Percentiles rank a stretch among this genome's conserved stretches.
Conservation (phyloP, 768 basidiomycete genomes). For the Amanita inopinata region DNA sequence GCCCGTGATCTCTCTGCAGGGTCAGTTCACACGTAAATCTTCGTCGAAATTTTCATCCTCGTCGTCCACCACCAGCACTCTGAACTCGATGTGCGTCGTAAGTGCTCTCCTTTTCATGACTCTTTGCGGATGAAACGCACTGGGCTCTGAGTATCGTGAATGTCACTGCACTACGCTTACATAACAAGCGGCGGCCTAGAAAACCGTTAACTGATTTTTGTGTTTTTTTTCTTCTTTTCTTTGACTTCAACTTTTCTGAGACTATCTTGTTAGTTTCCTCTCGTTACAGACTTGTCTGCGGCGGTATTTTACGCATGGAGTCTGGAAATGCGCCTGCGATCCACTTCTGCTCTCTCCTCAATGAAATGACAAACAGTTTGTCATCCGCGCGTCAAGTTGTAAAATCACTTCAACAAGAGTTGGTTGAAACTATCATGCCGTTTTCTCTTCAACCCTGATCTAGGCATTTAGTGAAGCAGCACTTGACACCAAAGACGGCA, state of each 20-base stretch:
- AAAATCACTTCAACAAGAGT: conserved; percentile 48
- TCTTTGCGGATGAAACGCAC: conserved; percentile 42
- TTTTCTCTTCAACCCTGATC: neutral
- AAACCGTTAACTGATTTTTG: conserved; percentile 38
- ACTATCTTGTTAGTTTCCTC: too few relatives aligned
- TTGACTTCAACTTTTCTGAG: neutral
- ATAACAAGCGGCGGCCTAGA: conserved; percentile 39
- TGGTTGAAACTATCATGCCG: conserved; percentile 16
- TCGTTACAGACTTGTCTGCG: neutral
- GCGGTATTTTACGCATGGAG: neutral
- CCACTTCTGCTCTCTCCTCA: conserved; percentile 24
- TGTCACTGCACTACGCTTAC: conserved; percentile 37
- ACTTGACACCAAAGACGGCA: conserved; percentile 61
- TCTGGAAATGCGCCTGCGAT: conserved; percentile 1
- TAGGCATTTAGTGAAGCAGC: conserved; percentile 15
- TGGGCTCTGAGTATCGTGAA: conserved; percentile 44
- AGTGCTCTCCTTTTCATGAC: conserved; percentile 3
- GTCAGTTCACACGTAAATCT: too few relatives aligned
- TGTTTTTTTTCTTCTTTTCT: conserved; percentile 10
- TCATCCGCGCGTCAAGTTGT: conserved; percentile 49
- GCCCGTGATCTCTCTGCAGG: too few relatives aligned
- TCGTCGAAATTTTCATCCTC: too few relatives aligned
- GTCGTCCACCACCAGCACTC: too few relatives aligned
- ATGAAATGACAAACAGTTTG: conserved; percentile 57
- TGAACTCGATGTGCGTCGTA: too few relatives aligned